Conservation (phyloP, 1,139 yeast species). For the Geotrichum macrosporum region DNA sequence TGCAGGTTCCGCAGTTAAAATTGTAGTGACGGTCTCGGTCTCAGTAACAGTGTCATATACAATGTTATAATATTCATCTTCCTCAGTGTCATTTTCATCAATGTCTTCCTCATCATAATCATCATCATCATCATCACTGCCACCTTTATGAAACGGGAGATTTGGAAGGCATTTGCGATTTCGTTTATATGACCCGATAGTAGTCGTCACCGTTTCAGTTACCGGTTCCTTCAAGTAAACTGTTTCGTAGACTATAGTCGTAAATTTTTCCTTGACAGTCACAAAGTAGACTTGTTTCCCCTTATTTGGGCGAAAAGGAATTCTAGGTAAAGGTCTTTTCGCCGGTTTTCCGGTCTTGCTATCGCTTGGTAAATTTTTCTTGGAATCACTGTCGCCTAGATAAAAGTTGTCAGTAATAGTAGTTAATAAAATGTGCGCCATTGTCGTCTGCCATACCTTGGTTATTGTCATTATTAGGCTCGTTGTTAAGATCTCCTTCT, state of each 20-base stretch:
- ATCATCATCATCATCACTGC: neutral
- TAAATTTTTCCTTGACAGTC: constrained; percentile 1
- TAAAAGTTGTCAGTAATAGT: too few relatives aligned
- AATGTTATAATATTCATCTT: constrained; percentile 1
- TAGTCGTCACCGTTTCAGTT: neutral
- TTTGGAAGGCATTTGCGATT: constrained; percentile 10
- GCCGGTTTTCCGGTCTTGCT: too few relatives aligned
- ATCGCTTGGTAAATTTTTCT: too few relatives aligned
- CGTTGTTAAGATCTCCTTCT: too few relatives aligned
- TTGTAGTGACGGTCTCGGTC: neutral
- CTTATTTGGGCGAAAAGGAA: neutral
- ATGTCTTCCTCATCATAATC: neutral
- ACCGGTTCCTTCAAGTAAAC: neutral
- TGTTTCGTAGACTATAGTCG: constrained; percentile 1
- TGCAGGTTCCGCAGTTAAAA: neutral
- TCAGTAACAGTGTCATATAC: neutral
- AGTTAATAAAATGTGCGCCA: too few relatives aligned
- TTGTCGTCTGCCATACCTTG: too few relatives aligned
- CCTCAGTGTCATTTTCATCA: neutral
- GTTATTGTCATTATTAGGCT: too few relatives aligned
- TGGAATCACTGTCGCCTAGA: too few relatives aligned
- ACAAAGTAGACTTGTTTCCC: neutral
- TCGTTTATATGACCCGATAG: constrained; percentile 10
- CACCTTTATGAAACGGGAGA: constrained; percentile 2
- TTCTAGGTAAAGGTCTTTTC: too few relatives aligned